These are phyloP conservation scores for Forsythia suspensa DNA, from an alignment of 257 asterid genomes.

Conservation along the genomic window DNA sequence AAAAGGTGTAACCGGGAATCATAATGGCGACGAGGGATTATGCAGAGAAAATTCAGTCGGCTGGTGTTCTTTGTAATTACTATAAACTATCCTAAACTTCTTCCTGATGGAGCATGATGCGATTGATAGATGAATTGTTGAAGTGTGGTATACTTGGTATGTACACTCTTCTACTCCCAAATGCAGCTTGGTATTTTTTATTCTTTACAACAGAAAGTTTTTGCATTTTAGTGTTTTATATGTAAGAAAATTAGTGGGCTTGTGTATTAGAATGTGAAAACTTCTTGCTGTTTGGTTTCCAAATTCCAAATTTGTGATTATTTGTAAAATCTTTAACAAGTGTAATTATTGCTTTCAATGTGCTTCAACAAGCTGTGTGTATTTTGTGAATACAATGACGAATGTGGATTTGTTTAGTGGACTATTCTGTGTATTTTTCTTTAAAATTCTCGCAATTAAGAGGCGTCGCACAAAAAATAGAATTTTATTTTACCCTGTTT, in stretches of 20 bases:
- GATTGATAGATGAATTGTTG: not conserved
- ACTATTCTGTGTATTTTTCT: no score
- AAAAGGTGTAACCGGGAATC: not conserved
- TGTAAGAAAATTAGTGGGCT: not conserved
- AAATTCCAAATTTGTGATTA: not conserved
- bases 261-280: not conserved
- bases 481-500: not conserved
- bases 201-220: not conserved
- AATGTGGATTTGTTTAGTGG: not conserved
- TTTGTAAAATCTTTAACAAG: not conserved
- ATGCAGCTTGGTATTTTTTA: not conserved
- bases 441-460: not conserved
- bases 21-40: not conserved
- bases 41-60: not conserved
- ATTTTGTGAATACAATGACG: not conserved
- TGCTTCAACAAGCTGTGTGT: not conserved
- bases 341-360: not conserved
- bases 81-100: not conserved
- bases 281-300: not conserved
- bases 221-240: not conserved
- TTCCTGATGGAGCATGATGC: not conserved
- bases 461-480: not conserved
- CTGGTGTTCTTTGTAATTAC: not conserved
- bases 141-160: not conserved
- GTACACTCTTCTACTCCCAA: not conserved